These are phyloP conservation scores for Collybiopsis luxurians DNA, from an alignment of 768 basidiomycete genomes.

Conservation along the genomic window DNA sequence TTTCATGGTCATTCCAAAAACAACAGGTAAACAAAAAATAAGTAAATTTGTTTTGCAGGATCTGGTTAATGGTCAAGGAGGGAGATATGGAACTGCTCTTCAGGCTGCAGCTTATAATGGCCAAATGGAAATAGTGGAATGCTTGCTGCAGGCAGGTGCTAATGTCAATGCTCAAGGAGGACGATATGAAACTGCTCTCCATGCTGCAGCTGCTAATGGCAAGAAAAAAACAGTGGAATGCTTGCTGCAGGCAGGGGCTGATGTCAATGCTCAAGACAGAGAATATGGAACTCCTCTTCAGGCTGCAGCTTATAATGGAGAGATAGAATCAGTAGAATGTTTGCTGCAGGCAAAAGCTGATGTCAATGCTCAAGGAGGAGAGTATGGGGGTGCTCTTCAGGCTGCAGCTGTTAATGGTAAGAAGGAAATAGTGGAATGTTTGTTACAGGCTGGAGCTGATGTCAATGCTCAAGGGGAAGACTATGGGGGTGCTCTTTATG, in stretches of 20 bases:
- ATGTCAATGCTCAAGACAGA: background rate
- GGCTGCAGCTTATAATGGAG: background rate
- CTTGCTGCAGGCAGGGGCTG: background rate
- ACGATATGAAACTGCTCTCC: too few species aligned
- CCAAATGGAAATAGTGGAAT: too few species aligned
- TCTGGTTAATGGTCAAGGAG: too few species aligned
- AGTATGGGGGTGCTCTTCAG: slow-evolving; percentile 3
- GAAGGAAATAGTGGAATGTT: background rate
- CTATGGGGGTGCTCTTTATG: background rate
- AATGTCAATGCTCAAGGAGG: too few species aligned
- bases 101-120: too few species aligned
- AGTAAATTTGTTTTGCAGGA: too few species aligned
- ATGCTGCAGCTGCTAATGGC: background rate
- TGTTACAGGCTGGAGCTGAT: slow-evolving; percentile 10
- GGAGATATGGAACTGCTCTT: too few species aligned
- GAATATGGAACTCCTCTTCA: background rate
- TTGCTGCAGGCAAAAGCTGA: slow-evolving; percentile 1
- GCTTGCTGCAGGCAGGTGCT: too few species aligned
- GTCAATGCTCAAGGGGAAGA: slow-evolving; percentile 9
- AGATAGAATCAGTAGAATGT: background rate
- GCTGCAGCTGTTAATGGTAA: background rate
- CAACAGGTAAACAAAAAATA: too few species aligned
- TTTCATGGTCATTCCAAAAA: too few species aligned
- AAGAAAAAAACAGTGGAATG: background rate
- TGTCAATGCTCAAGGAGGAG: slow-evolving; percentile 8